A percentile compares a stretch with the other conserved stretches of the same genome.
phyloP scores from a whole-genome alignment of 306 rosid genomes.

The Castanea mollissima region DNA sequence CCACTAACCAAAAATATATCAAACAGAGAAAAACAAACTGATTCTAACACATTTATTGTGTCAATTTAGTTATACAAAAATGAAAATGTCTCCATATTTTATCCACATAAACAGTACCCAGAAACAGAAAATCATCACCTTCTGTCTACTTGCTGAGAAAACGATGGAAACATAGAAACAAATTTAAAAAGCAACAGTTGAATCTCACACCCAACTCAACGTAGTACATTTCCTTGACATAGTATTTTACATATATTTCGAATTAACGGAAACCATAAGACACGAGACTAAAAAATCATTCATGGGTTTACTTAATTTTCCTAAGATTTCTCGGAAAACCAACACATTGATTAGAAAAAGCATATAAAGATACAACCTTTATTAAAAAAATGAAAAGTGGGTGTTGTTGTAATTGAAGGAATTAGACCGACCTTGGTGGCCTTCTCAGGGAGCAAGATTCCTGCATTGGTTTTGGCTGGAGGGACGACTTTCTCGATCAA shows the following conservation, averaged over 20 bases:
- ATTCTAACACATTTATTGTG: not conserved
- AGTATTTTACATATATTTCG: no score
- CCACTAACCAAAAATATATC: not conserved
- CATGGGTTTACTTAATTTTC: not conserved
- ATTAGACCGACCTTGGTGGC: conserved; percentile 44
- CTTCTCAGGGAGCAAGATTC: conserved; percentile 62
- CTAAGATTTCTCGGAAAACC: not conserved
- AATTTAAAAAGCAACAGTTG: not conserved
- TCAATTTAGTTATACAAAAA: not conserved
- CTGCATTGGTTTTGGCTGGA: conserved; percentile 61
- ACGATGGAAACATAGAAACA: not conserved
- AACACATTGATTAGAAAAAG: not conserved
- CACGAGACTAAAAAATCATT: no score
- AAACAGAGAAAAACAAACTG: not conserved
- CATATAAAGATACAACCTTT: conserved; percentile 8
- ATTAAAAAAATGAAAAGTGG: conserved; percentile 3
- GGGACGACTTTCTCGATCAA: conserved; percentile 68
- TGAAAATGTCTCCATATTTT: not conserved
- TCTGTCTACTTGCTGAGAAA: not conserved
- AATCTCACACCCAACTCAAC: not conserved
- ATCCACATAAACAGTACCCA: not conserved
- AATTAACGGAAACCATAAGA: no score
- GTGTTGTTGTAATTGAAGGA: not conserved
- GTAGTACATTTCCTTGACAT: not conserved
- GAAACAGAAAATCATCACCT: not conserved